These are phyloP conservation scores for Trypanosoma scelopori DNA, from an alignment of 208 protist species.

Conservation along the genomic window DNA sequence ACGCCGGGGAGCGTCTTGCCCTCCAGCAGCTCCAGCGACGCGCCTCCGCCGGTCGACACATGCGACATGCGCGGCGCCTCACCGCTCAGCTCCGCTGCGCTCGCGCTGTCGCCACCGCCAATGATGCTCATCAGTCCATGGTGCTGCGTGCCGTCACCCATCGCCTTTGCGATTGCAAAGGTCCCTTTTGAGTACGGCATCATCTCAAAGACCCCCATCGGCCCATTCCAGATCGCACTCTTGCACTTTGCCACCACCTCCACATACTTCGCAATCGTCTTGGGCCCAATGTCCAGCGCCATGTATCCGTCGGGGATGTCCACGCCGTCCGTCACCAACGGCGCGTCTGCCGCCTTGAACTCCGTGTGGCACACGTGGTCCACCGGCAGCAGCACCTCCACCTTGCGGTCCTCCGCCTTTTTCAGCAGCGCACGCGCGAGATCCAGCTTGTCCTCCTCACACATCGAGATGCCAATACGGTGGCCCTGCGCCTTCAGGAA, in stretches of 20 bases:
- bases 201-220: slow-evolving; percentile 98
- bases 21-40: slow-evolving; percentile 99
- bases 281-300: slow-evolving; percentile 96
- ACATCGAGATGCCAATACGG: slow-evolving; percentile 95
- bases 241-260: slow-evolving; percentile 82
- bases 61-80: slow-evolving; percentile 94
- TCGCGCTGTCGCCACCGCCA: slow-evolving; percentile 98
- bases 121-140: slow-evolving; percentile 88
- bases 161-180: slow-evolving; percentile 80
- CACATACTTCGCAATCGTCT: slow-evolving; percentile 84
- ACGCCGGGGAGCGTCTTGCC: slow-evolving; percentile 95
- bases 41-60: slow-evolving; percentile 99
- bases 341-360: slow-evolving; percentile 78
- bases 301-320: slow-evolving; percentile 88
- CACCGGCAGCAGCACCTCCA: slow-evolving; percentile 96
- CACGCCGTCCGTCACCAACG: slow-evolving; percentile 61
- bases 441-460: slow-evolving; percentile 88
- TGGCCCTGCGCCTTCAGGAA: slow-evolving; percentile 93
- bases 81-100: slow-evolving; percentile 88
- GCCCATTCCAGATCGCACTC: slow-evolving; percentile 97
- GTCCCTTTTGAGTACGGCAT: slow-evolving; percentile 94
- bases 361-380: slow-evolving; percentile 97
- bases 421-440: slow-evolving; percentile 89
- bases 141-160: slow-evolving; percentile 68
- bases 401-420: slow-evolving; percentile 94